Evolutionary conservation across 1,284 basidiomycete genomes (phyloP), one percentile per base, ranked within the genome.

Genomic region (Ceratobasidium sp.): DNA sequence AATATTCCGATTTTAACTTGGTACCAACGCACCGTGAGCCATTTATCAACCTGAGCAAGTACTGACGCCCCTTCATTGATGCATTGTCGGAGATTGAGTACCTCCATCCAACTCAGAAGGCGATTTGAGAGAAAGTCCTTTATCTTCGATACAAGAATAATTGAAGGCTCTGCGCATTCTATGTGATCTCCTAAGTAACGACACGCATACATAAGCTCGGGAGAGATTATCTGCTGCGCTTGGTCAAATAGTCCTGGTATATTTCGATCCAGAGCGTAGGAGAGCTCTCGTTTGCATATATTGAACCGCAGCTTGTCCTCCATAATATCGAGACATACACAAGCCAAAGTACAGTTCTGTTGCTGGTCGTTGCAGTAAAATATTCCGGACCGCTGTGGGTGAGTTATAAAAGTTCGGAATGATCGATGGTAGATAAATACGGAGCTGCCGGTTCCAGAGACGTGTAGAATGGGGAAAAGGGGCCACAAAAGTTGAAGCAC

Each of bases 81-180:
- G 15, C 27, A 22, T 5, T 35, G n/a, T 7, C 45, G 25, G 10
- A 70, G 60, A 40, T 60, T 72, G 17, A 72, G 50, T 3, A 72
- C 69, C 32, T 72, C 71, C 12, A 72, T 22, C 71, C 69, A 70
- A 17, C 29, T 62, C 8, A 69, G 29, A 1, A 71, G 27, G 0
- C 45, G 38, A 32, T 0, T 52, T 25, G 22, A 17, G 25, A 57
- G 32, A 15, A 71, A 64, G 3, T 1, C 0, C 1, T 31, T 29
- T 40, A 71, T 7, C 45, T 25, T 20, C 12, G 22, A 10, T 7
- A 15, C 3, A 3, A 27, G 12, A 12, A 7, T 7, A 35, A 1
- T 62, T 12, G 27, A 27, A 25, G 25, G n/a, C 15, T 7, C 22
- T 2, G 32, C 17, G 3, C 22, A 1, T n/a, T n/a, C 20, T 29